Evolutionary conservation across 2,329 filamentous ascomycete species (phyloP).

Genomic region (Monosporascus sp.): DNA sequence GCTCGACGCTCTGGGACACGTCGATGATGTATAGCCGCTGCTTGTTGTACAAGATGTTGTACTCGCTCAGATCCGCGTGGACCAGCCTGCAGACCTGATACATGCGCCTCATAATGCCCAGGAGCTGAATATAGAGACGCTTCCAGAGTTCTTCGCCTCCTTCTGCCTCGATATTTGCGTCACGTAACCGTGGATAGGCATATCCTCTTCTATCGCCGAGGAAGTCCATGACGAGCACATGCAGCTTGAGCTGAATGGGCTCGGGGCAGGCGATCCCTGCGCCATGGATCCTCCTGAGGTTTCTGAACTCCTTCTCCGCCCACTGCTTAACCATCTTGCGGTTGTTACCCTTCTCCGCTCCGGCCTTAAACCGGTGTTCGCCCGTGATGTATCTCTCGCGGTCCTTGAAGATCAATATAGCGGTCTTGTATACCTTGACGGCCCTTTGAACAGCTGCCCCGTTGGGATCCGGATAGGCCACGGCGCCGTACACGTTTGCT

Average conservation of each 20-base stretch:
- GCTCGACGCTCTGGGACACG: constrained; percentile 94
- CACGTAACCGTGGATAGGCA: constrained; percentile 81
- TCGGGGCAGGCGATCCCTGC: constrained; percentile 88
- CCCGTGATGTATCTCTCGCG: constrained; percentile 92
- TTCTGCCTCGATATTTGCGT: constrained; percentile 68
- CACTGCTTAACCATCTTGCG: constrained; percentile 97
- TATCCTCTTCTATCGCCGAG: constrained; percentile 81
- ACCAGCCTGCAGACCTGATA: constrained; percentile 90
- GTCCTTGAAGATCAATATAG: constrained; percentile 96
- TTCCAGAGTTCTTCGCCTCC: constrained; percentile 70
- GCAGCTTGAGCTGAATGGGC: constrained; percentile 81
- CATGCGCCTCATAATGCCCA: constrained; percentile 86
- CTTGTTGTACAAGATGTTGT: constrained; percentile 90
- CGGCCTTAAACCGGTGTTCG: constrained; percentile 84
- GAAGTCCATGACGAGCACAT: constrained; percentile 93
- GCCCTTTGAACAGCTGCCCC: constrained; percentile 65
- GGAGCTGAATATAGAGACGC: constrained; percentile 71
- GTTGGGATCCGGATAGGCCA: constrained; percentile 53
- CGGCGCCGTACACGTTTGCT: constrained; percentile 93
- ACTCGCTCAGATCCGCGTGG: constrained; percentile 95
- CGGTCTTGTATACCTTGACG: constrained; percentile 98
- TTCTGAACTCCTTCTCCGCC: constrained; percentile 98
- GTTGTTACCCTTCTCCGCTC: constrained; percentile 92
- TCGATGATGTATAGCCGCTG: constrained; percentile 87
- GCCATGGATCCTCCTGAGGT: constrained; percentile 75